These are phyloP conservation scores for Sedum album DNA, from an alignment of 164 flowering plant genomes.

Conservation along the genomic window DNA sequence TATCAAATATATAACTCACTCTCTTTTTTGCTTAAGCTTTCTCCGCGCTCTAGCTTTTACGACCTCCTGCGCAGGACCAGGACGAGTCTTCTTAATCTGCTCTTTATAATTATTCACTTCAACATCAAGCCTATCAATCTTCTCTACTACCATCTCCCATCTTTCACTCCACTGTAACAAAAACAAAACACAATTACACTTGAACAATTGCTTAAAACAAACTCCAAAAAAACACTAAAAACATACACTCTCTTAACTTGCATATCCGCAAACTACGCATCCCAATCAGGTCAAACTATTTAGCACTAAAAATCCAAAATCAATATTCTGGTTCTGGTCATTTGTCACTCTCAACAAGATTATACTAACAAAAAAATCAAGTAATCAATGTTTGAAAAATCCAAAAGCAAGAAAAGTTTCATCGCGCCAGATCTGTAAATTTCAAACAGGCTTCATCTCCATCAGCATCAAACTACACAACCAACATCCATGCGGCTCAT, in stretches of 20 bases:
- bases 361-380: too few relatives aligned
- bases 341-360: too few relatives aligned
- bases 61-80: constrained; percentile 3
- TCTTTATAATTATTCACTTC: neutral
- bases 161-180: neutral
- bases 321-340: too few relatives aligned
- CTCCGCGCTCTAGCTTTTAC: constrained; percentile 4
- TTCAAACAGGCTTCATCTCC: neutral
- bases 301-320: too few relatives aligned
- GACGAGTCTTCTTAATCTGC: constrained; percentile 3
- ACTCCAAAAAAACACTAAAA: neutral
- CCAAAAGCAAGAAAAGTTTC: too few relatives aligned
- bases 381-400: too few relatives aligned
- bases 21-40: constrained; percentile 6
- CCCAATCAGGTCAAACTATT: too few relatives aligned
- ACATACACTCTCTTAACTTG: neutral
- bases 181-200: neutral
- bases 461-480: neutral
- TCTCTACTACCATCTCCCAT: constrained; percentile 3
- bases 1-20: neutral
- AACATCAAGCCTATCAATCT: constrained; percentile 3
- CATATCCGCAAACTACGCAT: too few relatives aligned
- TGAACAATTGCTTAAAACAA: neutral
- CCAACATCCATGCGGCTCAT: neutral
- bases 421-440: neutral